phyloP scores from a whole-genome alignment of 805 yeast genomes.

The Cyberlindnera meyerae region DNA sequence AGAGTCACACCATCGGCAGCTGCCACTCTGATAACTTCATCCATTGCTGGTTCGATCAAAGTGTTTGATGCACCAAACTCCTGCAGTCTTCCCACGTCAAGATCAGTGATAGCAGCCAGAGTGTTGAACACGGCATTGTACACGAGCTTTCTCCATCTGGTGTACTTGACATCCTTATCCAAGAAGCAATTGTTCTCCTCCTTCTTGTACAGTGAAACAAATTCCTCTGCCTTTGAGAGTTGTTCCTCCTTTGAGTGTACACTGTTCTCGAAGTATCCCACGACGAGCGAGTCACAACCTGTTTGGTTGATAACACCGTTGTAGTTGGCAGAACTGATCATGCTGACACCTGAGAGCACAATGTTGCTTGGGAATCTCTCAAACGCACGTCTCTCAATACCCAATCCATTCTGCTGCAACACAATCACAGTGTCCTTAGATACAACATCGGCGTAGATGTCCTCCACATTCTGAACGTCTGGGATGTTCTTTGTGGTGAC shows the following conservation, averaged over 20 bases:
- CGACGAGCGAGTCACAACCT: conserved; percentile 38
- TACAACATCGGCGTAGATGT: conserved; percentile 46
- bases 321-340: conserved; percentile 50
- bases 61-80: conserved; percentile 38
- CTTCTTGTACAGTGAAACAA: conserved; percentile 42
- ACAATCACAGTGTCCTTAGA: conserved; percentile 43
- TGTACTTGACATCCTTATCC: conserved; percentile 41
- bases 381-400: conserved; percentile 49
- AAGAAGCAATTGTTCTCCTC: conserved; percentile 37
- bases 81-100: conserved; percentile 54
- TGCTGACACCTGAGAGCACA: conserved; percentile 56
- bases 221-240: conserved; percentile 35
- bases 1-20: conserved; percentile 59
- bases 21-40: conserved; percentile 61
- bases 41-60: conserved; percentile 56
- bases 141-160: conserved; percentile 63
- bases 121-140: conserved; percentile 69
- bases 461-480: conserved; percentile 51
- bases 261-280: conserved; percentile 46
- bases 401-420: conserved; percentile 60
- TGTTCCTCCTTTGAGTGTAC: conserved; percentile 24
- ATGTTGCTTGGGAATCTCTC: conserved; percentile 45
- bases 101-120: conserved; percentile 49
- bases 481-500: conserved; percentile 64
- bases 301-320: conserved; percentile 41